Conservation (phyloP, 208 protist species). For the Leishmania guyanensis region DNA sequence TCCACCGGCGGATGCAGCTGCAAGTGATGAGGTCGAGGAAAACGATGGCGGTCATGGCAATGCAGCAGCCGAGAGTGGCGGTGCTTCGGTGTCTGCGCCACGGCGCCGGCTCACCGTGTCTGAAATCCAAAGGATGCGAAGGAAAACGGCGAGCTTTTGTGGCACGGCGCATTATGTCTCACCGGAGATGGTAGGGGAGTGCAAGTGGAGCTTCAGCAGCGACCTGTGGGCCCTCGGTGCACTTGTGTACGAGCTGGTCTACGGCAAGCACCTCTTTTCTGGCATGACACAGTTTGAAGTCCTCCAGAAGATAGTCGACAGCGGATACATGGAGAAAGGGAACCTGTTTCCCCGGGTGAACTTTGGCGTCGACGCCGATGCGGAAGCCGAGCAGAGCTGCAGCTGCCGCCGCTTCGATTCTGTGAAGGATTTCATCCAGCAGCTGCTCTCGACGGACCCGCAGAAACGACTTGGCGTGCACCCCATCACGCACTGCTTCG, state of each 20-base stretch:
- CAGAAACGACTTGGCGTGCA: constrained; percentile 70
- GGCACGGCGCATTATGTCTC: constrained; percentile 95
- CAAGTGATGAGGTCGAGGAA: not conserved
- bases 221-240: constrained; percentile 95
- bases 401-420: constrained; percentile 37
- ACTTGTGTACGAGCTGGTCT: constrained; percentile 93
- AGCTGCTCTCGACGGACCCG: constrained; percentile 70
- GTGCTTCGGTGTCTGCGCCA: not conserved
- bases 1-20: constrained; percentile 11
- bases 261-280: constrained; percentile 85
- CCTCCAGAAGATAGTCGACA: constrained; percentile 69
- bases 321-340: constrained; percentile 16
- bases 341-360: constrained; percentile 59
- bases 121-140: constrained; percentile 82
- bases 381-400: not conserved
- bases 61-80: not conserved
- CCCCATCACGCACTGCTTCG: constrained; percentile 45
- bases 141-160: constrained; percentile 83
- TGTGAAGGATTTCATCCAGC: constrained; percentile 68
- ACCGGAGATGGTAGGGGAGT: constrained; percentile 93
- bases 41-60: not conserved
- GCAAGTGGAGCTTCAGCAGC: constrained; percentile 92
- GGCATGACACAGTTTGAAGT: constrained; percentile 70
- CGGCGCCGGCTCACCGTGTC: constrained; percentile 76
- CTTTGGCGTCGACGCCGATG: constrained; percentile 18